phyloP scores from a whole-genome alignment of 1,284 basidiomycete species.

The Thelephora terrestris region DNA sequence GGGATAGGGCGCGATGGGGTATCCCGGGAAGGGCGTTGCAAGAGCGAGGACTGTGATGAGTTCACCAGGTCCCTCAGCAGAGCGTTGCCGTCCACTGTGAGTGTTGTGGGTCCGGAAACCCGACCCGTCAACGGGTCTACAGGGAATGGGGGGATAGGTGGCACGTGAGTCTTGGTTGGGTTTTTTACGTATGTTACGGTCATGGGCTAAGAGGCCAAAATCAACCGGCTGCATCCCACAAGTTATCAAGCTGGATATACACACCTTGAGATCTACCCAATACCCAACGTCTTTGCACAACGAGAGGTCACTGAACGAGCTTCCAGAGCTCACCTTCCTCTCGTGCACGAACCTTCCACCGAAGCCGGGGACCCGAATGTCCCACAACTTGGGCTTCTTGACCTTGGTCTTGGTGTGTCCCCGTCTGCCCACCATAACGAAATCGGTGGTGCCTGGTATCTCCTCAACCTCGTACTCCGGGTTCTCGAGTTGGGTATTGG shows the following conservation, averaged over 20 bases:
- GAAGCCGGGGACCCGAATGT: neutral
- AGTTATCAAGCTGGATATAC: neutral
- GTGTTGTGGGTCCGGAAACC: too few species aligned
- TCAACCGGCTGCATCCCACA: neutral
- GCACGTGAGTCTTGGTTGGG: neutral
- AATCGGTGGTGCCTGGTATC: neutral
- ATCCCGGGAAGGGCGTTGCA: too few species aligned
- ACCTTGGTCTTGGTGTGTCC: neutral
- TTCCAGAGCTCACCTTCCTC: neutral
- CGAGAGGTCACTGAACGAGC: too few species aligned
- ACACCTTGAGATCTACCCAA: neutral
- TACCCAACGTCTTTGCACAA: neutral
- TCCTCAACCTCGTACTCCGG: neutral
- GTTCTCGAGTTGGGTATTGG: neutral
- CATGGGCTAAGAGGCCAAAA: neutral
- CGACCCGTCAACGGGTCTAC: too few species aligned
- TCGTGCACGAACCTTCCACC: neutral
- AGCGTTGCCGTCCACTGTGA: too few species aligned
- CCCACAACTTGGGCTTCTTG: neutral
- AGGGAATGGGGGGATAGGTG: neutral
- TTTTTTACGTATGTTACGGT: neutral
- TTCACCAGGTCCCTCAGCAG: too few species aligned
- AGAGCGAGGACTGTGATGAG: too few species aligned
- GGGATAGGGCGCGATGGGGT: too few species aligned
- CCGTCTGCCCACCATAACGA: neutral